phyloP scores from a whole-genome alignment of 257 asterid species.

The Primulina tabacum region DNA sequence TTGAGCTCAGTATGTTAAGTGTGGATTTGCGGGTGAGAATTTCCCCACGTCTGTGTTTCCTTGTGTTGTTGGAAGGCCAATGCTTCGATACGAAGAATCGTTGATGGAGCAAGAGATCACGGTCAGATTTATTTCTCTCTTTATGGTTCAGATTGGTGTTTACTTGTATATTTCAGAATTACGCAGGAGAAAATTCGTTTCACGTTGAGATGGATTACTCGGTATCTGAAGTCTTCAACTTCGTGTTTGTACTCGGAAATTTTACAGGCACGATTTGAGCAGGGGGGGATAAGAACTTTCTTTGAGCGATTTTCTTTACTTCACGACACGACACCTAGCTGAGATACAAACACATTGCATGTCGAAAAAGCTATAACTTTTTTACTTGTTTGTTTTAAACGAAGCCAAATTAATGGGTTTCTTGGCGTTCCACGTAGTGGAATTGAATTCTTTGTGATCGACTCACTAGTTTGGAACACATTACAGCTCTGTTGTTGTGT shows the following conservation, averaged over 20 bases:
- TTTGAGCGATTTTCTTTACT: too few relatives aligned
- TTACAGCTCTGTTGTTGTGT: neutral
- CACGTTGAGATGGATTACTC: neutral
- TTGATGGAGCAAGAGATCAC: constrained; percentile 86
- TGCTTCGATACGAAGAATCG: constrained; percentile 94
- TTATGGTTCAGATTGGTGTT: neutral
- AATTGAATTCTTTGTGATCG: neutral
- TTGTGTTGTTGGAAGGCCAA: constrained; percentile 95
- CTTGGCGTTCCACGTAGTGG: neutral
- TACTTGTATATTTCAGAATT: constrained; percentile 6
- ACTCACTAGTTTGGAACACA: neutral
- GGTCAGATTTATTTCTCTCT: constrained; percentile 39
- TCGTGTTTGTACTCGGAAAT: too few relatives aligned
- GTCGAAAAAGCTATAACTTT: too few relatives aligned
- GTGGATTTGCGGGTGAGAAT: constrained; percentile 95
- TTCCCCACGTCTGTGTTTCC: constrained; percentile 97
- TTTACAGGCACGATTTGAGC: neutral
- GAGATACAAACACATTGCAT: neutral
- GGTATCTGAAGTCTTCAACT: neutral
- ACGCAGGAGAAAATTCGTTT: too few relatives aligned
- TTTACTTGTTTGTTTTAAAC: neutral
- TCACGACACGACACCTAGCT: neutral
- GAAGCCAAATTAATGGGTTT: neutral
- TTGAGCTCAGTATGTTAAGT: constrained; percentile 88
- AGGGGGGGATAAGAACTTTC: neutral